These are phyloP conservation scores for Akanthomyces uredinophilus DNA, from an alignment of 2,329 filamentous ascomycete genomes.

Conservation along the genomic window DNA sequence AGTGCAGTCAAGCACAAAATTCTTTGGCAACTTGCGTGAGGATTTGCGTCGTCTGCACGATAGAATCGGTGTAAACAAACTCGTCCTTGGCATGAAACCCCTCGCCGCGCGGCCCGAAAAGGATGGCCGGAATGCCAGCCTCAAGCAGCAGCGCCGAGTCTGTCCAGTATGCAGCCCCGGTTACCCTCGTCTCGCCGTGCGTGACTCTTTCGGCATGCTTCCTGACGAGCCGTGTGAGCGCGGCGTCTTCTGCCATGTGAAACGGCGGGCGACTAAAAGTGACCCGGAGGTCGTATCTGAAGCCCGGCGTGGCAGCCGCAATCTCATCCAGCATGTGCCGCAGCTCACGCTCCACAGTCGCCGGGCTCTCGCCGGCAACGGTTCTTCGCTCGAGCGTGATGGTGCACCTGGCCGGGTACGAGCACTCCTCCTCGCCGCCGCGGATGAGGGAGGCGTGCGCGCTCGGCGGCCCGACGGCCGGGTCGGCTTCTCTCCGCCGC, in stretches of 20 bases:
- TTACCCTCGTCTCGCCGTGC: constrained; percentile 23
- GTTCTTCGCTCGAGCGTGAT: constrained; percentile 46
- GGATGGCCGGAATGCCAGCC: constrained; percentile 39
- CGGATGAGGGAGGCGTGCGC: constrained; percentile 44
- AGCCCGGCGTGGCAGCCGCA: constrained; percentile 27
- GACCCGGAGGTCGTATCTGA: constrained; percentile 36
- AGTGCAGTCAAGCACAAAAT: constrained; percentile 25
- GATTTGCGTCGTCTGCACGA: constrained; percentile 29
- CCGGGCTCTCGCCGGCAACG: constrained; percentile 36
- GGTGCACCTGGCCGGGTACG: constrained; percentile 45
- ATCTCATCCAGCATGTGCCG: constrained; percentile 31
- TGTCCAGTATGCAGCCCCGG: constrained; percentile 40
- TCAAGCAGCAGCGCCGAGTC: constrained; percentile 44
- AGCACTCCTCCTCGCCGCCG: constrained; percentile 47
- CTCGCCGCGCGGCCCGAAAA: constrained; percentile 43
- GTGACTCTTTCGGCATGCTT: constrained; percentile 25
- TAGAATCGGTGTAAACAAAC: constrained; percentile 41
- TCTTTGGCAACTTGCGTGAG: constrained; percentile 24
- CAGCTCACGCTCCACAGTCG: constrained; percentile 34
- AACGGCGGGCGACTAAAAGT: constrained; percentile 40
- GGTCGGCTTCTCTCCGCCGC: constrained; percentile 24
- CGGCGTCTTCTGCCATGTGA: constrained; percentile 34
- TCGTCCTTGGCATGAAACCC: constrained; percentile 47
- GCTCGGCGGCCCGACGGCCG: constrained; percentile 32
- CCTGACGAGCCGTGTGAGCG: constrained; percentile 32